These are phyloP conservation scores for Leishmania guyanensis DNA, from an alignment of 208 protist genomes.

Conservation along the genomic window DNA sequence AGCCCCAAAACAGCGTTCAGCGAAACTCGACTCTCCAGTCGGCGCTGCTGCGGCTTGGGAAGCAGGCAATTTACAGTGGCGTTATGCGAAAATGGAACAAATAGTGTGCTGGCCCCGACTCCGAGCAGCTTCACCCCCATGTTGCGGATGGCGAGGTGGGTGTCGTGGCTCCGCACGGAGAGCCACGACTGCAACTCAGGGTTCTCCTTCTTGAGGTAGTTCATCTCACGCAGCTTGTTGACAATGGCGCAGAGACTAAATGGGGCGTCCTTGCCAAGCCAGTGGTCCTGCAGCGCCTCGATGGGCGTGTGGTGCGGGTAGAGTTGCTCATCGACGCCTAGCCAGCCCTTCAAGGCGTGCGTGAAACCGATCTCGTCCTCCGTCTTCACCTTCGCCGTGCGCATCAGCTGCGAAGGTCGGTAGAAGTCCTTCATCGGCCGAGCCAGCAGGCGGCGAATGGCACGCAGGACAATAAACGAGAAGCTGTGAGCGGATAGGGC, in stretches of 20 bases:
- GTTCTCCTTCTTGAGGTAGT: conserved; percentile 85
- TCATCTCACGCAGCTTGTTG: conserved; percentile 91
- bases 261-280: conserved; percentile 86
- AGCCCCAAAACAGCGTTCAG: conserved; percentile 77
- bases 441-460: conserved; percentile 68
- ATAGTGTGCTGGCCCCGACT: conserved; percentile 82
- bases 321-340: conserved; percentile 83
- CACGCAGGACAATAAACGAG: conserved; percentile 71
- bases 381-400: conserved; percentile 65
- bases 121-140: conserved; percentile 82
- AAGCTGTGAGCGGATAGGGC: conserved; percentile 84
- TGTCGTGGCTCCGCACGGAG: conserved; percentile 72
- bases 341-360: conserved; percentile 87
- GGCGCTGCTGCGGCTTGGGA: conserved; percentile 82
- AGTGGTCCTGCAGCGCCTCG: conserved; percentile 90
- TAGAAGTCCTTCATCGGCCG: conserved; percentile 89
- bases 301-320: conserved; percentile 90
- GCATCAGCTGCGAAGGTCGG: conserved; percentile 83
- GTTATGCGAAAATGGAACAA: conserved; percentile 77
- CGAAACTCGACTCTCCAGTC: conserved; percentile 74
- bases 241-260: conserved; percentile 85
- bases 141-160: conserved; percentile 84
- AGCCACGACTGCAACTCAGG: conserved; percentile 91
- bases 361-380: conserved; percentile 77
- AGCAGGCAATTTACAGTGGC: conserved; percentile 85